Base-by-base conservation (phyloP, 495 filamentous ascomycete genomes). In the Jackrogersella multiformis region DNA sequence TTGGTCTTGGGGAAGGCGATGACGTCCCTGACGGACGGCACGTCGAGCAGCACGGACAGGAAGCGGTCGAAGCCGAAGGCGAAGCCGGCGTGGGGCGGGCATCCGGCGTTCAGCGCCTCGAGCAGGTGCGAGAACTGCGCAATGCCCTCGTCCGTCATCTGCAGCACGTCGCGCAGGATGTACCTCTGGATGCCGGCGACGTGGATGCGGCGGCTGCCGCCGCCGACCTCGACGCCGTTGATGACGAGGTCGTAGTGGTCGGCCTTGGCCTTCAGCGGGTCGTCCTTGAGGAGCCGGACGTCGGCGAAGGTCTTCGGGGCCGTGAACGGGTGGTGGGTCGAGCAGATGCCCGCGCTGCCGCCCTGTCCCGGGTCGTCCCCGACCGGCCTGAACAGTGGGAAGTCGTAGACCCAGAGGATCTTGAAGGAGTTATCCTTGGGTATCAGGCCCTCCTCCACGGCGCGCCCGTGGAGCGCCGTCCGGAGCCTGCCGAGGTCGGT, bases 281-380 rank as follows among this genome's bases (percentile, higher is more conserved):
- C 82, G 4, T 85, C 88, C 16, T 84, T 77, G 8, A 97, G 85
- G 1, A 93, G 73, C 41, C 92, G 88, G 24, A 96, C 86, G 71
- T 98, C 96, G 10, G 80, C 79, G 10, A 84, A 68, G 5, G 86
- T 84, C 54, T 89, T 87, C 0, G 96, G 95, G 0, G 96, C 90
- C 2, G 95, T 99, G 77, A 99, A 99, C 1, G 96, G 95, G 75
- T 99, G 95, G 68, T 99, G 95, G 0, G 94, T 97, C 5, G 95
- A 89, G 13, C 88, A 87, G 73, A 98, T 83, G 3, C 93, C 93
- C 0, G 94, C 87, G 9, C 79, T 73, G 15, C 93, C 94, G 26
- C 89, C 90, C 76, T 97, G 94, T 2, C 93, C 93, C 4, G 92
- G 90, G 26, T 86, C 85, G 35, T 85, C 86, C 30, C 79, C 74